A percentile compares a stretch with the other conserved stretches of the same genome.
These are phyloP conservation scores for Aureoboletus auriporus DNA, from an alignment of 768 basidiomycete species.

Conservation along the genomic window DNA sequence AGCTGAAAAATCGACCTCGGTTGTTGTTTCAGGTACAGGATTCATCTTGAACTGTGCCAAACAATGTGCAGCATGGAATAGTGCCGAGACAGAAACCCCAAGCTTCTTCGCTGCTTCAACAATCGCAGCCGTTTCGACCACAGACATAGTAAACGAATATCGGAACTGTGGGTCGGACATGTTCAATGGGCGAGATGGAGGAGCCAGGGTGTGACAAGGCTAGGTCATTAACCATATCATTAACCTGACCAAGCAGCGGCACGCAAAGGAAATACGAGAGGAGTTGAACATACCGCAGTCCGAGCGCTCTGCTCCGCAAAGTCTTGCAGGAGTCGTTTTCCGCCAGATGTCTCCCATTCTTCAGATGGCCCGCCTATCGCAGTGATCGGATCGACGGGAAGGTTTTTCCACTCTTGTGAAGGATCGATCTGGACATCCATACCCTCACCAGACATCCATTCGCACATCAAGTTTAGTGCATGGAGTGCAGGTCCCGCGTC, in stretches of 20 bases:
- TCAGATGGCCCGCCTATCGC: slow-evolving; percentile 20
- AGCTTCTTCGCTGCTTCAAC: slow-evolving; percentile 6
- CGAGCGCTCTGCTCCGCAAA: slow-evolving; percentile 2
- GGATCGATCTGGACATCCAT: slow-evolving; percentile 8
- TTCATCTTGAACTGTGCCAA: slow-evolving; percentile 21
- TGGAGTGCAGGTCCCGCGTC: slow-evolving; percentile 20
- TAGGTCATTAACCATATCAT: background rate
- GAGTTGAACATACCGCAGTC: slow-evolving; percentile 6
- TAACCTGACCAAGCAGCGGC: background rate
- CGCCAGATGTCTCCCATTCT: slow-evolving; percentile 16
- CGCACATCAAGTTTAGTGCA: slow-evolving; percentile 19
- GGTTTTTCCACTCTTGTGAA: slow-evolving; percentile 23
- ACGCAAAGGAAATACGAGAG: too few species aligned
- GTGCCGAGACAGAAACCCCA: slow-evolving; percentile 9
- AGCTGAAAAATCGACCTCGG: slow-evolving; percentile 17
- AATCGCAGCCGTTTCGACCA: slow-evolving; percentile 10
- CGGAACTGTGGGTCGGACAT: slow-evolving; percentile 8
- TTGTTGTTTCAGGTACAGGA: slow-evolving; percentile 4
- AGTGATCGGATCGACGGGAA: slow-evolving; percentile 22
- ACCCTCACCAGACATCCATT: slow-evolving; percentile 17
- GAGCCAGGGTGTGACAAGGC: slow-evolving; percentile 7
- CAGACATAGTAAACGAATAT: background rate
- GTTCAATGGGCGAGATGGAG: slow-evolving; percentile 5
- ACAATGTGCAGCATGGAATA: slow-evolving; percentile 23
- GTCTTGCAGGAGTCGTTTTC: slow-evolving; percentile 11